Evolutionary conservation across 305 asterid species (phyloP), one percentile per base, ranked within the genome.

Genomic region (Petunia hybrid): DNA sequence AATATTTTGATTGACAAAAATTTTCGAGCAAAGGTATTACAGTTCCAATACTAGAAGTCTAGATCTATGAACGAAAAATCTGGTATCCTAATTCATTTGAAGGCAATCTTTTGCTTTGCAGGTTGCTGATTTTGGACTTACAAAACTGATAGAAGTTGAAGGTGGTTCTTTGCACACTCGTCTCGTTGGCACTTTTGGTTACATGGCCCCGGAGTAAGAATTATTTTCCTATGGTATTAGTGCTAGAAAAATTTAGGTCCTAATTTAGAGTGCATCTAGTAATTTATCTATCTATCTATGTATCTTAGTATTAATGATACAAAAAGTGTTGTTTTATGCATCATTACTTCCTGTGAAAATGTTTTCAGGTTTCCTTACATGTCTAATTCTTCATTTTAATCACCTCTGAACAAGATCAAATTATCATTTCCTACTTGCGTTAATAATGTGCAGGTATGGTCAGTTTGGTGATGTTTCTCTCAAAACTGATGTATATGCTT

Each of bases 91-190:
- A 8, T 8, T 4, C 71, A 42, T 76, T 82, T 74, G 75, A 65
- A 66, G 73, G 45, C 56, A 71, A 66, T 62, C 41, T 22, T 65
- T 74, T 51, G 38, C 56, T 81, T n/a, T 84, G 66, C 80, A 94
- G 98, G 98, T 94, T 83, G 97, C 97, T 43, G 98, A 92, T 83
- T 94, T 94, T 86, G 98, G 98, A 3, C 97, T 92, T 12, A 68
- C 98, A n/a, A 94, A 91, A 80, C 91, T 94, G 80, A 89, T 93
- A 4, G 92, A 90, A 85, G 95, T 89, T 31, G 98, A 95, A 22
- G 87, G 95, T 80, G 84, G 87, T 81, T 94, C 97, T 53, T 38
- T 90, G 48, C 92, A 89, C 80, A 92, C 97, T 40, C 93, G 95
- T 61, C 91, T 94, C 2, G 93, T 91, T 65, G 98, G 98, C 42